Conservation (phyloP, 2,329 filamentous ascomycete genomes). For the Beauveria australis region DNA sequence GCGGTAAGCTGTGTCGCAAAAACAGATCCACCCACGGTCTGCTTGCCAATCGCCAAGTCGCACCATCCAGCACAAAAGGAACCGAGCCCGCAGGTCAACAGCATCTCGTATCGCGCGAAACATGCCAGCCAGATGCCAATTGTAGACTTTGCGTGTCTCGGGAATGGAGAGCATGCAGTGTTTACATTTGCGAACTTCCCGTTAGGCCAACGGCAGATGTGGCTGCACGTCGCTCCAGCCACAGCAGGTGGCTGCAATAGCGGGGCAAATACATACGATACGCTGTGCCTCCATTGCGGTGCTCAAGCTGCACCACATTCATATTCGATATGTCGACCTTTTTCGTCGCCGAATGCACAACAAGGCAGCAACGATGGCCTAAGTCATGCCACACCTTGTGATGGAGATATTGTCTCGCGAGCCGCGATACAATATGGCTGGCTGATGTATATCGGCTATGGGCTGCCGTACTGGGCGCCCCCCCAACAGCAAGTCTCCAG, state of each 20-base stretch:
- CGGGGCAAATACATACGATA: not conserved
- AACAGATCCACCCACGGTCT: not conserved
- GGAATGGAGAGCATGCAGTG: not conserved
- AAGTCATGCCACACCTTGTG: not conserved
- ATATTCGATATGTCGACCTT: not conserved
- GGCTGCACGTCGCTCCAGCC: not conserved
- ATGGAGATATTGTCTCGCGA: not conserved
- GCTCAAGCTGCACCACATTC: not conserved
- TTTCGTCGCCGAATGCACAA: not conserved
- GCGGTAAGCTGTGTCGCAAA: not conserved
- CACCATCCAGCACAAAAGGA: not conserved
- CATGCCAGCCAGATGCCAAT: not conserved
- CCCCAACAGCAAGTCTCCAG: not conserved
- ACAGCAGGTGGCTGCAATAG: not conserved
- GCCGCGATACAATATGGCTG: not conserved
- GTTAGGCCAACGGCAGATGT: not conserved
- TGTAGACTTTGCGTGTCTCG: not conserved
- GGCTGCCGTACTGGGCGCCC: not conserved
- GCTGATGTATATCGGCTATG: not conserved
- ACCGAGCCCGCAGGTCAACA: not conserved
- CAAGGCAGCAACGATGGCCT: not conserved
- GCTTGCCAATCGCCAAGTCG: not conserved
- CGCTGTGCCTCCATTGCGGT: not conserved
- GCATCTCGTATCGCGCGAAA: not conserved
- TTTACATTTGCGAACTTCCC: slow-evolving; percentile 5